Conservation (phyloP, 2,329 filamentous ascomycete genomes). For the Xylariaceae sp. region DNA sequence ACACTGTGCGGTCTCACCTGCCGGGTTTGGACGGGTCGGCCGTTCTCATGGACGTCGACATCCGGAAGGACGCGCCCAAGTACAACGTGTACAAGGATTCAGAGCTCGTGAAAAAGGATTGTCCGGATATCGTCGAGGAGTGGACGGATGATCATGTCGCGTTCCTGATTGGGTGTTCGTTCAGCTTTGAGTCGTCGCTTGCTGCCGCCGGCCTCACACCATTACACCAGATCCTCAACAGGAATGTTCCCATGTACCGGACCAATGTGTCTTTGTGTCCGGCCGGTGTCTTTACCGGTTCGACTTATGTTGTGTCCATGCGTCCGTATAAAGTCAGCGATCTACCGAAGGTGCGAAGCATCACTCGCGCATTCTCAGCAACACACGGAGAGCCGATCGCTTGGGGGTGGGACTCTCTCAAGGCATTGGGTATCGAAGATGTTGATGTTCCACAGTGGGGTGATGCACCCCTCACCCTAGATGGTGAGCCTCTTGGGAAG, state of each 20-base stretch:
- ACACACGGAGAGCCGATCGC: conserved; percentile 63
- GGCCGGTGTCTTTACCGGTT: conserved; percentile 53
- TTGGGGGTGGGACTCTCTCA: conserved; percentile 59
- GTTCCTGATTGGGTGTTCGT: conserved; percentile 60
- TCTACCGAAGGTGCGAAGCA: conserved; percentile 48
- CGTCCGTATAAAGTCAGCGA: conserved; percentile 49
- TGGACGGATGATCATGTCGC: conserved; percentile 59
- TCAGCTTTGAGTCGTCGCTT: conserved; percentile 59
- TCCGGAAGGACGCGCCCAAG: conserved; percentile 54
- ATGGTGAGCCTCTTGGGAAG: conserved; percentile 36
- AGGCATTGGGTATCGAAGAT: conserved; percentile 50
- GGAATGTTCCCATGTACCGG: conserved; percentile 60
- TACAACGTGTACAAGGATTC: conserved; percentile 57
- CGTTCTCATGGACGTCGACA: conserved; percentile 41
- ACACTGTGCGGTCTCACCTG: conserved; percentile 34
- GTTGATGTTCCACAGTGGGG: conserved; percentile 55
- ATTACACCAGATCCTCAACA: conserved; percentile 43
- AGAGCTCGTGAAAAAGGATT: conserved; percentile 35
- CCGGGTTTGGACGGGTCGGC: conserved; percentile 17
- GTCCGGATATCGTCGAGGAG: conserved; percentile 41
- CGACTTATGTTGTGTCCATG: conserved; percentile 61
- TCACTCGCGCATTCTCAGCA: conserved; percentile 51
- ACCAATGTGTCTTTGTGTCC: conserved; percentile 53
- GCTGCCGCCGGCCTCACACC: conserved; percentile 46
- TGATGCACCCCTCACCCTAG: conserved; percentile 40